Evolutionary conservation across 2,329 filamentous ascomycete species (phyloP), one percentile per base, ranked within the genome.

Genomic region (Aspergillus pseudoviridinutans): DNA sequence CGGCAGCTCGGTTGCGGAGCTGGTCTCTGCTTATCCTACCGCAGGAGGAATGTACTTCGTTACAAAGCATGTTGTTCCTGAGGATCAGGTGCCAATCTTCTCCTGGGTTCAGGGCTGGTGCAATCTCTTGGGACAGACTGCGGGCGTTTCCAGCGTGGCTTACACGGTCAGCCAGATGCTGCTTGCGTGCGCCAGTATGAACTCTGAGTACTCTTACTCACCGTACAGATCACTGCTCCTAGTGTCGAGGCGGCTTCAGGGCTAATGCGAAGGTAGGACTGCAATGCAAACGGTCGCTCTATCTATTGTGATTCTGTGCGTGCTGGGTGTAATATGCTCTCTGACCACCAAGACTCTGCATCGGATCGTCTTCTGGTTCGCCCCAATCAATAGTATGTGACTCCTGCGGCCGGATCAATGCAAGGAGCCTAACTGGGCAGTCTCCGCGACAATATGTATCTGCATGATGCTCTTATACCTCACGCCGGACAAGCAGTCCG

Each of bases 1-100:
- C 64, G 84, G 83, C 14, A 84, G 81, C 62, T 87, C 84, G 57
- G 85, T 87, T n/a, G 81, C 85, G 47, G 85, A 87, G 70, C 71
- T 87, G 53, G 84, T 87, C 28, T 87, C 84, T 7, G 85, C 84
- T 32, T 87, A 87, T 71, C 85, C 85, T 35, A 88, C 85, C 1
- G 84, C 84, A 2, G 85, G 85, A 22, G 85, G 85, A 2, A 87
- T 88, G 84, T 87, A 87, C 70, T 88, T 87, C 68, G 84, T 87
- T 35, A 86, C 84, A 9, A 87, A 87, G 64, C 81, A 85, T 66
- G 84, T 87, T 35, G 84, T 87, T 1, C 84, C 84, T 8, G 74
- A 78, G 17, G 78, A 84, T 55, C 80, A 86, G 66, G 83, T 86
- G 29, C 81, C 85, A 1, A 79, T 86, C 12, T 87, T 84, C 78